Evolutionary conservation across 2,329 filamentous ascomycete genomes (phyloP).

Genomic region (Didymellaceae sp.): DNA sequence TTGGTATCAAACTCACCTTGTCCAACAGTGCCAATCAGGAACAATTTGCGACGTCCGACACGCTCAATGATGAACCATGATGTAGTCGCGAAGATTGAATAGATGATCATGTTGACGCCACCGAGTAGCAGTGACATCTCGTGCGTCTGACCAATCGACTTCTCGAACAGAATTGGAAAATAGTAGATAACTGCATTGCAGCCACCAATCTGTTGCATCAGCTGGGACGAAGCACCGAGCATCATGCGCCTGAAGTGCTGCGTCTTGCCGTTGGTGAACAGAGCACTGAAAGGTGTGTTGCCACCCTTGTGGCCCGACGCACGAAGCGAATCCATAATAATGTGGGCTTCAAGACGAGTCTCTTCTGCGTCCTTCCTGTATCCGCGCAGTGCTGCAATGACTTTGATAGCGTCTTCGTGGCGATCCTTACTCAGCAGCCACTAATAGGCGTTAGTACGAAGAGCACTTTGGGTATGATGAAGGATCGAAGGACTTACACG

Average conservation of each 20-base stretch:
- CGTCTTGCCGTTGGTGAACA: constrained; percentile 68
- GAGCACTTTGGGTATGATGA: no score
- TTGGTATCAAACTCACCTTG: constrained; percentile 43
- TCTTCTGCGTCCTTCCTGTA: constrained; percentile 60
- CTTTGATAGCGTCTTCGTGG: constrained; percentile 63
- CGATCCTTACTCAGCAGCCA: constrained; percentile 70
- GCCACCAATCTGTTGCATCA: constrained; percentile 40
- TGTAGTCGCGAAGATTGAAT: constrained; percentile 61
- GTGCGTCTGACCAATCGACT: constrained; percentile 58
- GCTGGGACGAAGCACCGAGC: constrained; percentile 61
- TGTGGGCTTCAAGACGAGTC: constrained; percentile 66
- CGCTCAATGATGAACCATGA: constrained; percentile 72
- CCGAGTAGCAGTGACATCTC: constrained; percentile 54
- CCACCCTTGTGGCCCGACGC: constrained; percentile 51
- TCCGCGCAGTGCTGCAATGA: constrained; percentile 59
- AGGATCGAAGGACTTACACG: constrained; percentile 43
- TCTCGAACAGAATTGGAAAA: constrained; percentile 51
- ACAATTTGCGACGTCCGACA: constrained; percentile 57
- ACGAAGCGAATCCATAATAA: constrained; percentile 66
- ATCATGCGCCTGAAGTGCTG: constrained; percentile 71
- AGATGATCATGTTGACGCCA: constrained; percentile 63
- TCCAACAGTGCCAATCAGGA: constrained; percentile 54
- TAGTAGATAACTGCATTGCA: constrained; percentile 55
- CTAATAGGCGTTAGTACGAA: background rate
- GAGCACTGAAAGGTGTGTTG: constrained; percentile 56